These are phyloP conservation scores for Russula olivacea DNA, from an alignment of 768 basidiomycete genomes.

Conservation along the genomic window DNA sequence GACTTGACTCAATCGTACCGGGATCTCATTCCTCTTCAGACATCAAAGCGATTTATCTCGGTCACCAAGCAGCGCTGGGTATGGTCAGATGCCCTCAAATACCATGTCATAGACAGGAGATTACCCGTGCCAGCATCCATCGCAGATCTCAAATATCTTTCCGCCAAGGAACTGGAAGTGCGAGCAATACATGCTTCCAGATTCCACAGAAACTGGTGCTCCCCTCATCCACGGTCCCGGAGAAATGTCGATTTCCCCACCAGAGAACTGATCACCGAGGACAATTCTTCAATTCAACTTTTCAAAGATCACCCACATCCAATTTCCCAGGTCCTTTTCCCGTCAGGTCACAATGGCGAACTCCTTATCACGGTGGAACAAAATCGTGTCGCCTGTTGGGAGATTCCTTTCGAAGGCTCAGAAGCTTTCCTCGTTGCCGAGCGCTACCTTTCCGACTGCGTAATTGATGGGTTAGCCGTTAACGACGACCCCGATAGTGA, in stretches of 20 bases:
- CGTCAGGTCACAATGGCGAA: constrained; percentile 31
- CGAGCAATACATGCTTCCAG: constrained; percentile 33
- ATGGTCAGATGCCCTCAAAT: constrained; percentile 34
- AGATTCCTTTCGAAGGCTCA: constrained; percentile 33
- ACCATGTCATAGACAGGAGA: constrained; percentile 32
- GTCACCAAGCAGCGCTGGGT: constrained; percentile 36
- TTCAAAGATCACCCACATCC: constrained; percentile 18
- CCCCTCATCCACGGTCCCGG: constrained; percentile 26
- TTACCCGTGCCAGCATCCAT: constrained; percentile 32
- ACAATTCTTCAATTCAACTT: constrained; percentile 14
- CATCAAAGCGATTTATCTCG: constrained; percentile 29
- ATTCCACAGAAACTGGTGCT: constrained; percentile 36
- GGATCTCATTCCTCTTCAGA: constrained; percentile 25
- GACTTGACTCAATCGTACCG: constrained; percentile 13
- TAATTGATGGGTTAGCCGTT: constrained; percentile 29
- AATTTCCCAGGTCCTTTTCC: constrained; percentile 31
- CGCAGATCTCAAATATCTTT: constrained; percentile 29
- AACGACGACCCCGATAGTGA: constrained; percentile 31
- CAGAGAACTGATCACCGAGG: constrained; percentile 13
- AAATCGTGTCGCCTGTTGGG: constrained; percentile 33
- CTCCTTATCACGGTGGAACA: constrained; percentile 31
- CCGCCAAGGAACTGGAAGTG: constrained; percentile 33
- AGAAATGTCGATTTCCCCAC: constrained; percentile 29
- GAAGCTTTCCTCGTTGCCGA: constrained; percentile 33
- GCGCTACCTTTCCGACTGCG: constrained; percentile 19